phyloP scores from a whole-genome alignment of 768 basidiomycete species.

The Lentinula sp. region DNA sequence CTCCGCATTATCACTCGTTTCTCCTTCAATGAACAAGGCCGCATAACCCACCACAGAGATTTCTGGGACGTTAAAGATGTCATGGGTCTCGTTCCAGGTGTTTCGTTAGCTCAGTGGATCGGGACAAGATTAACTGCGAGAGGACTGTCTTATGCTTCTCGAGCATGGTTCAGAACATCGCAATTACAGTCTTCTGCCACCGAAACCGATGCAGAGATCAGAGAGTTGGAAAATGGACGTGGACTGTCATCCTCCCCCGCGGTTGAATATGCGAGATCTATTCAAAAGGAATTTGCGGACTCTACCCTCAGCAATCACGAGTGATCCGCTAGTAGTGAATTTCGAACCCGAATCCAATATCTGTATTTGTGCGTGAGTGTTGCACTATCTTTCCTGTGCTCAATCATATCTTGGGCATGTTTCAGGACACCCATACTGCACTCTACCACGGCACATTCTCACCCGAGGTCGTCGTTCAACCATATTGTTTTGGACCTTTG shows the following conservation, averaged over 20 bases:
- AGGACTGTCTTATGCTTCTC: conserved; percentile 26
- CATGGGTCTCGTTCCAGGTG: conserved; percentile 65
- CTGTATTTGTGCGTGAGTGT: neutral
- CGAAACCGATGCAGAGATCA: neutral
- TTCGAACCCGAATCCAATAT: neutral
- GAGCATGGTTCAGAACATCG: neutral
- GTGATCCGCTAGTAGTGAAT: neutral
- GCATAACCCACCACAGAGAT: conserved; percentile 74
- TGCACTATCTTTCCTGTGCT: neutral
- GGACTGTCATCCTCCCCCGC: neutral
- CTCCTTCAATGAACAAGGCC: conserved; percentile 78
- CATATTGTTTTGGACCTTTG: neutral
- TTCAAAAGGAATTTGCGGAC: neutral
- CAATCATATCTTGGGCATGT: neutral
- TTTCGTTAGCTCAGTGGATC: conserved; percentile 64
- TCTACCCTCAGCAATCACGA: neutral
- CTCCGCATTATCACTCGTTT: conserved; percentile 69
- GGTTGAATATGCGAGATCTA: neutral
- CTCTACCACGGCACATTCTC: neutral
- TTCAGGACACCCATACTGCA: neutral
- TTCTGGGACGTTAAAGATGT: conserved; percentile 80
- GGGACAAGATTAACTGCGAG: conserved; percentile 54
- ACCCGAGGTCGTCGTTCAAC: neutral
- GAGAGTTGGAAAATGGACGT: neutral
- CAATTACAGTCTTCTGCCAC: neutral